Conservation (phyloP, 1,284 basidiomycete genomes). For the Sporisorium exsertum region DNA sequence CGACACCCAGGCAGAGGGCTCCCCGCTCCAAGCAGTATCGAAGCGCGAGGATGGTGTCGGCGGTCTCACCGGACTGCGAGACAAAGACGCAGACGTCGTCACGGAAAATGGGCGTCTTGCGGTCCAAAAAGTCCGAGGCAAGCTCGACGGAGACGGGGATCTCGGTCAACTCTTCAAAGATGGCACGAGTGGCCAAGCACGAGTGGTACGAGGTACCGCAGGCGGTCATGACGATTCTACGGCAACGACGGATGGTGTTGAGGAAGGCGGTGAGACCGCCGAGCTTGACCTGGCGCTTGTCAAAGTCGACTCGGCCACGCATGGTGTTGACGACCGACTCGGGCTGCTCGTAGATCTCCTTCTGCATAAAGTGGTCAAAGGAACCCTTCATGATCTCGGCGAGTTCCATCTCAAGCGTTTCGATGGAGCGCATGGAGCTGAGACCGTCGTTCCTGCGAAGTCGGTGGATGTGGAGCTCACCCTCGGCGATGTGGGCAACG, state of each 20-base stretch:
- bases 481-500: slow-evolving; percentile 96
- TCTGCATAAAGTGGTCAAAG: slow-evolving; percentile 99
- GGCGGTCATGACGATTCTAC: slow-evolving; percentile 95
- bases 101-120: slow-evolving; percentile 98
- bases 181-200: slow-evolving; percentile 94
- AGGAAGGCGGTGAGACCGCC: slow-evolving; percentile 96
- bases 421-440: slow-evolving; percentile 90
- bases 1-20: slow-evolving; percentile 91
- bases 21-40: slow-evolving; percentile 97
- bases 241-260: slow-evolving; percentile 91
- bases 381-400: slow-evolving; percentile 99
- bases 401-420: slow-evolving; percentile 97
- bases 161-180: slow-evolving; percentile 98
- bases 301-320: slow-evolving; percentile 99
- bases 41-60: slow-evolving; percentile 95
- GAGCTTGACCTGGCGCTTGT: slow-evolving; percentile 88
- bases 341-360: slow-evolving; percentile 99
- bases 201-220: slow-evolving; percentile 99
- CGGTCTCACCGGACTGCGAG: slow-evolving; percentile 98
- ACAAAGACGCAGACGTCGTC: slow-evolving; percentile 98
- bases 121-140: slow-evolving; percentile 97
- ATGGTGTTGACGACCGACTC: slow-evolving; percentile 99
- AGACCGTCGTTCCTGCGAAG: slow-evolving; percentile 85
- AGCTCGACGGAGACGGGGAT: slow-evolving; percentile 98
- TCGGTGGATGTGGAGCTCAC: slow-evolving; percentile 97